Evolutionary conservation across 257 asterid genomes (phyloP), one percentile per base, ranked within the genome.

Genomic region (Pogostemon cablin): DNA sequence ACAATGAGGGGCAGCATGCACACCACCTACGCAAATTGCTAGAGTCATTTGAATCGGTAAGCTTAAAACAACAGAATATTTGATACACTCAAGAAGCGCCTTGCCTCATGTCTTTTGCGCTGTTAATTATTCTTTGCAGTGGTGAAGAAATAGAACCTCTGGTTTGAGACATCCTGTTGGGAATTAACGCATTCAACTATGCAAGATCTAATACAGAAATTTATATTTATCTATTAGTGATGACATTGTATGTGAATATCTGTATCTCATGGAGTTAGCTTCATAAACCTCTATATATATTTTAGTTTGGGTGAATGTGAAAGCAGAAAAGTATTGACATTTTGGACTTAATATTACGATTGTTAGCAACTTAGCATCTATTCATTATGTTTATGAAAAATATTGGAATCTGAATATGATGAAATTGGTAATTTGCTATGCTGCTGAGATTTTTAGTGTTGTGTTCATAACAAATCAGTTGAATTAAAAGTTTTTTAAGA

Each of bases 21-120:
- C 96, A 91, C 85, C 93, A 81, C 87, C 96, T 95, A 72, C 98
- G 95, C 72, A 80, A 88, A 75, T 79, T 95, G 81, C 89, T 95
- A 15, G 87, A 88, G 46, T 56, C 84, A 20, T 82, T 89, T 68
- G 82, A 89, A 85, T 91, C 90, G 74, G 99, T 95, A 76, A 76
- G 87, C 72, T 73, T 72, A 48, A 20, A 65, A 39, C 15, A 17
- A 5, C 68, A 17, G 9, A 34, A 35, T 44, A 34, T 43, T 61
- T 43, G 65, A 71, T 60, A 17, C 12, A 43, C 47, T 53, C 9
- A 68, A 34, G 57, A 37, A 44, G 47, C 58, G 34, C 70, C 38
- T 42, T 65, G 15, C 15, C 15, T 15, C 15, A 15, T 15, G 15
- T 15, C 15, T 15, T 15, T 15, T 15, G 15, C 15, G 15, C 15